phyloP scores from a whole-genome alignment of 495 filamentous ascomycete genomes.

The Acidomyces sp. region DNA sequence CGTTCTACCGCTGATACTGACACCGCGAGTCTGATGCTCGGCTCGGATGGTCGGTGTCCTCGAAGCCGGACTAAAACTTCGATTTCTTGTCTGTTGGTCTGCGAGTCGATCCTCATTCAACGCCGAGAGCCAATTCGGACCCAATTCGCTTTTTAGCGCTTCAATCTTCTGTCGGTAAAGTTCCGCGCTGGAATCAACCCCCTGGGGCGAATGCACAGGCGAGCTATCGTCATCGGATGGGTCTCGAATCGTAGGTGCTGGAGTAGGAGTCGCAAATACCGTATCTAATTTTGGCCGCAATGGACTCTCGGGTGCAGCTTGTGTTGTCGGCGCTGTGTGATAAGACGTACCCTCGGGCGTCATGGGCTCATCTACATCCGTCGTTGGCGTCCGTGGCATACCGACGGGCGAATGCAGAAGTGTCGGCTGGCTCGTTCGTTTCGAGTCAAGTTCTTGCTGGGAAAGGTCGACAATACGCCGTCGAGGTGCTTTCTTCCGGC shows the following conservation, averaged over 20 bases:
- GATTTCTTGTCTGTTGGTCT: slow-evolving; percentile 7
- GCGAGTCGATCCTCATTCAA: slow-evolving; percentile 52
- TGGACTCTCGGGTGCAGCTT: background rate
- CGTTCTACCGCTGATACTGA: slow-evolving; percentile 13
- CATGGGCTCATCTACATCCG: slow-evolving; percentile 10
- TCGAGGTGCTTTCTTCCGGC: slow-evolving; percentile 39
- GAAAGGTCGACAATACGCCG: slow-evolving; percentile 77
- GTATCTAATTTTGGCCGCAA: slow-evolving; percentile 13
- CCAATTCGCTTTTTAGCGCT: slow-evolving; percentile 68
- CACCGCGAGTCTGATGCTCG: slow-evolving; percentile 3
- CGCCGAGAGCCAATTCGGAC: slow-evolving; percentile 71
- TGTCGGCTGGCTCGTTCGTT: background rate
- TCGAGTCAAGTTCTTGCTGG: slow-evolving; percentile 5
- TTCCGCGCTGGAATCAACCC: slow-evolving; percentile 61
- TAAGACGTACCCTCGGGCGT: slow-evolving; percentile 14
- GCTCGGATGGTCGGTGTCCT: slow-evolving; percentile 3
- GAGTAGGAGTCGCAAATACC: slow-evolving; percentile 9
- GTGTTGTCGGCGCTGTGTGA: slow-evolving; percentile 16
- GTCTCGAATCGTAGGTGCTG: slow-evolving; percentile 8
- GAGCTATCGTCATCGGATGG: slow-evolving; percentile 16
- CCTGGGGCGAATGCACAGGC: slow-evolving; percentile 31
- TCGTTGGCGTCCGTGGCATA: slow-evolving; percentile 8
- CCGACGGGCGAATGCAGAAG: slow-evolving; percentile 5
- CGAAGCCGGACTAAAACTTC: slow-evolving; percentile 14
- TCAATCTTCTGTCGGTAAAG: slow-evolving; percentile 76